phyloP scores from a whole-genome alignment of 805 yeast genomes.

The Cyberlindnera japonica region DNA sequence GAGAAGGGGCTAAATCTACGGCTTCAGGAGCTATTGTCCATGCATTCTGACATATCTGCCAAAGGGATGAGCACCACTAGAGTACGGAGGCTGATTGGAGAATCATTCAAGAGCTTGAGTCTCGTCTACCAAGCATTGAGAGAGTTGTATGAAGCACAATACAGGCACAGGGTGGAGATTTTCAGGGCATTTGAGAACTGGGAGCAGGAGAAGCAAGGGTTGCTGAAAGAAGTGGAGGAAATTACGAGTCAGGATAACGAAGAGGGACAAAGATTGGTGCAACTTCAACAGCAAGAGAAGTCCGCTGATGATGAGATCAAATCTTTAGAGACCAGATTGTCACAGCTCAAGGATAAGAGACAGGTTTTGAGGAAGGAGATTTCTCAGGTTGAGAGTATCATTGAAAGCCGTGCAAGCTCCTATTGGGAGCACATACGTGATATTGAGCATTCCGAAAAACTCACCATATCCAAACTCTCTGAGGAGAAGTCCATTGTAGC shows the following conservation, averaged over 20 bases:
- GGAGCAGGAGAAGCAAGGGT: slow-evolving; percentile 34
- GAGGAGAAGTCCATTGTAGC: slow-evolving; percentile 23
- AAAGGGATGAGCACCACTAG: slow-evolving; percentile 32
- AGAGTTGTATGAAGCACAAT: slow-evolving; percentile 39
- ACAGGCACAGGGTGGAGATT: slow-evolving; percentile 26
- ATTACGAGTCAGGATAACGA: slow-evolving; percentile 36
- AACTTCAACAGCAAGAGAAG: slow-evolving; percentile 31
- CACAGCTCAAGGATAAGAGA: slow-evolving; percentile 32
- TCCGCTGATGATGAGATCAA: slow-evolving; percentile 36
- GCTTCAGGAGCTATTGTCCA: slow-evolving; percentile 15
- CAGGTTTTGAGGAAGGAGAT: slow-evolving; percentile 35
- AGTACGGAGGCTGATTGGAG: slow-evolving; percentile 30
- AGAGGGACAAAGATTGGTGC: slow-evolving; percentile 38
- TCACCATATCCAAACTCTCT: slow-evolving; percentile 31
- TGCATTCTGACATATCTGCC: slow-evolving; percentile 28
- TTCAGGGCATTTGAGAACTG: slow-evolving; percentile 33
- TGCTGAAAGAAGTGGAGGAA: slow-evolving; percentile 33
- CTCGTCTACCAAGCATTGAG: slow-evolving; percentile 37
- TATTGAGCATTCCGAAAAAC: slow-evolving; percentile 37
- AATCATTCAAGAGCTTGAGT: slow-evolving; percentile 33
- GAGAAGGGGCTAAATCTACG: slow-evolving; percentile 18
- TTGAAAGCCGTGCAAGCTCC: slow-evolving; percentile 44
- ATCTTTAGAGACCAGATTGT: slow-evolving; percentile 33
- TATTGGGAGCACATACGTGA: slow-evolving; percentile 38
- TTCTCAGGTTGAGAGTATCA: slow-evolving; percentile 40